Evolutionary conservation across 2,329 filamentous ascomycete genomes (phyloP), one percentile per base, ranked within the genome.

Genomic region (Colletotrichum falcatum): DNA sequence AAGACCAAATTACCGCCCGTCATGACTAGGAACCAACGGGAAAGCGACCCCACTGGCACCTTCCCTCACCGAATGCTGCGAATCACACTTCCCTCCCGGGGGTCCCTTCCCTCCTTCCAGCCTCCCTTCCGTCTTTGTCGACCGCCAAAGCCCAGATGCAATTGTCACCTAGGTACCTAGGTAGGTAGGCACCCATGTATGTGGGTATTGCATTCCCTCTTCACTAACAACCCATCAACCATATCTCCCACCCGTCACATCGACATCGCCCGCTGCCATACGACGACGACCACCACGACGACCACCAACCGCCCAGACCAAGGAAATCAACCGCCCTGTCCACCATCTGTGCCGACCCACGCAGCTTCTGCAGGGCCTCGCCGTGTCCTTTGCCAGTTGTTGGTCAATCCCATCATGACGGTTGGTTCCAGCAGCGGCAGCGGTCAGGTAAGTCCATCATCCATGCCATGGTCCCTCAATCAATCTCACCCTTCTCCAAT

Each of bases 1-100:
- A 35, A 16, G 56, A 33, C 30, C 44, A 14, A 61, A 37, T 78
- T 77, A 64, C 75, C 77, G 77, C 77, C 77, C 74, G 70, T 67
- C 65, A 54, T 73, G 71, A 71, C 23, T 37, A 59, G 64, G 64
- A 58, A 60, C 49, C 37, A 28, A 59, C 46, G 26, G 46, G 53
- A 37, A 62, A 39, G 68, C 18, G 51, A 30, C 63, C 49, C 59
- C 58, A 60, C 71, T 71, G 63, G 69, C 35, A 48, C 53, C 59
- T 58, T 69, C 42, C 39, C 46, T 63, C 53, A 44, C 61, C 42
- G 16, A 44, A 39, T 6, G 18, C 49, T 51, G 56, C 61, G 55
- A 64, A 69, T 68, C 60, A 69, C 69, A 56, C 46, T 39, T 55
- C 53, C 46, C 66, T 56, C 26, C 53, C 42, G 30, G 44, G 65